Evolutionary conservation across 2,329 filamentous ascomycete genomes (phyloP).

Genomic region (Tolypocladium ophioglossoides): DNA sequence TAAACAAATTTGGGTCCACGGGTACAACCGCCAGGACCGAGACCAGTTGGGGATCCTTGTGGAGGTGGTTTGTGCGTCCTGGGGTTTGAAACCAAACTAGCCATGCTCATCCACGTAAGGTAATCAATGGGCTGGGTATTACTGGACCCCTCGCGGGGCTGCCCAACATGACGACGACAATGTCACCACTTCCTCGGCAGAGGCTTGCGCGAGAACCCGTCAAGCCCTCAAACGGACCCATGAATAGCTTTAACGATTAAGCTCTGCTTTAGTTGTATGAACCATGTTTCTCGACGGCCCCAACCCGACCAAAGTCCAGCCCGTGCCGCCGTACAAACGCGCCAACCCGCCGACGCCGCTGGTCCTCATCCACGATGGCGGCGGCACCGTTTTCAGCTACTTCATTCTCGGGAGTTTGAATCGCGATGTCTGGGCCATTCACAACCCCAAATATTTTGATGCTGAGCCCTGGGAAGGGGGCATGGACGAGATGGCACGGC

Average conservation of each 20-base stretch:
- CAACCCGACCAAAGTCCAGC: constrained; percentile 13
- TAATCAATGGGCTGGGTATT: neutral
- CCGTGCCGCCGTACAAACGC: constrained; percentile 7
- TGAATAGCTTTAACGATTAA: neutral
- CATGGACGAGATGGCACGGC: constrained; percentile 17
- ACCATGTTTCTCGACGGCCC: constrained; percentile 12
- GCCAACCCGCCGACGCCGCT: constrained; percentile 10
- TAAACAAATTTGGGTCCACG: no score
- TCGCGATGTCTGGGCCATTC: constrained; percentile 20
- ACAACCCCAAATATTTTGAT: constrained; percentile 16
- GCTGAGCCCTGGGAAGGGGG: constrained; percentile 14
- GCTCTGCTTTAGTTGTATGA: neutral
- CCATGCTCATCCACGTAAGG: neutral
- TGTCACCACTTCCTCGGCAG: neutral
- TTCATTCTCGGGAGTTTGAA: constrained; percentile 15
- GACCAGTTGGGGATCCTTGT: neutral
- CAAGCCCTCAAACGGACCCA: neutral
- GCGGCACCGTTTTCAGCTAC: constrained; percentile 20
- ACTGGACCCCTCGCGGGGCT: neutral
- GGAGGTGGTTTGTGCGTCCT: neutral
- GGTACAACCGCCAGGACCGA: no score
- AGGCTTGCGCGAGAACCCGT: neutral
- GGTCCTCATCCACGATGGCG: constrained; percentile 19
- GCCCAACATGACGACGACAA: neutral
- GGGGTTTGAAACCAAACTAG: no score